Percentiles rank a stretch among this genome's conserved stretches.
phyloP scores from a whole-genome alignment of 2,329 filamentous ascomycete species.

The Monosporascus sp. region DNA sequence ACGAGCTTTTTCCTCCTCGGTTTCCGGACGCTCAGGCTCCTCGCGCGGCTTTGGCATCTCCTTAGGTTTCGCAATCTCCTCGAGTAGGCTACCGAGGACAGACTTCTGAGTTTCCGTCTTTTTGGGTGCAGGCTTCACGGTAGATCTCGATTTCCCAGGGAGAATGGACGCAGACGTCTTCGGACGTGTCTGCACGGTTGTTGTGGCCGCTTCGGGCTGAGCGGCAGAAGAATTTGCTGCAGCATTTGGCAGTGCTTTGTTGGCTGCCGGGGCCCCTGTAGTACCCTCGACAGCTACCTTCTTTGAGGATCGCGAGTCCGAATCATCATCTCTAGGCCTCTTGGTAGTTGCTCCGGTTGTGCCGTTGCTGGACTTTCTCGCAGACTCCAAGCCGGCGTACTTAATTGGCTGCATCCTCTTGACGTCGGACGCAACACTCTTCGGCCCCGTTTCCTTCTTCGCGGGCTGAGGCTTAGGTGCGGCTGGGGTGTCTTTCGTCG shows the following conservation, averaged over 20 bases:
- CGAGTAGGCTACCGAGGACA: conserved; percentile 47
- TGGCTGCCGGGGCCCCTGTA: conserved; percentile 26
- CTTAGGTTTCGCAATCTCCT: conserved; percentile 46
- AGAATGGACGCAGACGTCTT: conserved; percentile 31
- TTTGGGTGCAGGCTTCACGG: conserved; percentile 38
- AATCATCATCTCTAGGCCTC: conserved; percentile 35
- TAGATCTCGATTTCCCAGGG: conserved; percentile 43
- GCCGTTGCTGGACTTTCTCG: conserved; percentile 19
- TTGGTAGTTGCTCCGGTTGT: conserved; percentile 23
- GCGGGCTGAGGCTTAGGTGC: conserved; percentile 3
- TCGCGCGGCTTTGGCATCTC: conserved; percentile 38
- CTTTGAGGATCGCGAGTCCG: conserved; percentile 31
- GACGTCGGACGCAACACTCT: conserved; percentile 8
- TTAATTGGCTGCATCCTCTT: conserved; percentile 18
- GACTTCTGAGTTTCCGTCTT: conserved; percentile 30
- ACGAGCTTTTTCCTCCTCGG: conserved; percentile 60
- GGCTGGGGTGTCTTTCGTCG: conserved; percentile 6
- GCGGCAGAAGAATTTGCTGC: conserved; percentile 3
- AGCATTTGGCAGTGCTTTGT: conserved; percentile 20
- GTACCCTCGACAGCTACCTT: conserved; percentile 31
- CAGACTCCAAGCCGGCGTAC: conserved; percentile 23
- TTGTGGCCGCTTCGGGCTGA: conserved; percentile 6
- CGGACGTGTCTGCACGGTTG: conserved; percentile 13
- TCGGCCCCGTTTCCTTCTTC: conserved; percentile 9
- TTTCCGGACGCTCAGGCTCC: conserved; percentile 51